These are phyloP conservation scores for Karstenula rhodostoma DNA, from an alignment of 2,329 filamentous ascomycete genomes.

Conservation along the genomic window DNA sequence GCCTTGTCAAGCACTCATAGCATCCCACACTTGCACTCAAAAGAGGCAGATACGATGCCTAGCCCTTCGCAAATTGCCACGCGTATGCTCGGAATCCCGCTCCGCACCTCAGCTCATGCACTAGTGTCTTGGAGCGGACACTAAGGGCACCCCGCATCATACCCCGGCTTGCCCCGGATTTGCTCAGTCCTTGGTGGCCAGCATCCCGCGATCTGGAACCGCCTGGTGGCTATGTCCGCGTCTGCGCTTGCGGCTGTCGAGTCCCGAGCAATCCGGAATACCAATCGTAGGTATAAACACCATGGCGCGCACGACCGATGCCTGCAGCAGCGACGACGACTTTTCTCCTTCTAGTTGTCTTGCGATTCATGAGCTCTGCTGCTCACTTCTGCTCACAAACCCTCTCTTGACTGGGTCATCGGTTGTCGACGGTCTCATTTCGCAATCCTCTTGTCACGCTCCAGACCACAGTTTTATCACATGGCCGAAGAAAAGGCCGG, in stretches of 20 bases:
- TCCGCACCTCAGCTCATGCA: neutral
- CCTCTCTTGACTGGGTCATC: neutral
- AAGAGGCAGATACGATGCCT: neutral
- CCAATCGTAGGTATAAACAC: slow-evolving; percentile 3
- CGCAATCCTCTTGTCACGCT: neutral
- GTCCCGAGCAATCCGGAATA: slow-evolving; percentile 4
- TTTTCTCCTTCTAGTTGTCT: neutral
- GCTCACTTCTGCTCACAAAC: neutral
- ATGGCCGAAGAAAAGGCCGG: slow-evolving; percentile 26
- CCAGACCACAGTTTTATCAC: neutral
- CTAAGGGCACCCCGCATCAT: slow-evolving; percentile 2
- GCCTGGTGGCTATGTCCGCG: neutral
- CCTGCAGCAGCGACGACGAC: neutral
- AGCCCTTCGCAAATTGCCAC: neutral
- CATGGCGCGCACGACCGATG: neutral
- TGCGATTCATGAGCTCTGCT: neutral
- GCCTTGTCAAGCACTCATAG: neutral
- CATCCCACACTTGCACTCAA: neutral
- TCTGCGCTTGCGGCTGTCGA: slow-evolving; percentile 17
- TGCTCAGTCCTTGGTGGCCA: neutral
- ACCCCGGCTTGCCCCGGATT: slow-evolving; percentile 4
- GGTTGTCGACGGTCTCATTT: neutral
- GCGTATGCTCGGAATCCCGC: neutral
- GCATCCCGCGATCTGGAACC: slow-evolving; percentile 11
- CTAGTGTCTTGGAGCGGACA: neutral